Conservation (phyloP, 2,329 filamentous ascomycete species). For the Fonsecaea pedrosoi region DNA sequence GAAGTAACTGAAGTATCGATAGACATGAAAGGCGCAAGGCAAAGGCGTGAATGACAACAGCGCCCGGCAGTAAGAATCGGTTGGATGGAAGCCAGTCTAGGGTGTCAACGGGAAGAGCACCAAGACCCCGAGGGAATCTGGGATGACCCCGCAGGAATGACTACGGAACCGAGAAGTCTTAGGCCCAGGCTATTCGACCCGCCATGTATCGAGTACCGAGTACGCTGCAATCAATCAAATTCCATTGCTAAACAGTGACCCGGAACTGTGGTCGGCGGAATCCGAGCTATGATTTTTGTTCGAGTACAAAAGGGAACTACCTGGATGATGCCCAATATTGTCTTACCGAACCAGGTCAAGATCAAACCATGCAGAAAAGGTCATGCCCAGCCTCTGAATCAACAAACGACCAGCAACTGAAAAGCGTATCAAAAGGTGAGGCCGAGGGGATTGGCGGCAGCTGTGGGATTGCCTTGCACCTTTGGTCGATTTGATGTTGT, state of each 20-base stretch:
- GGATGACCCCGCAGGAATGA: background rate
- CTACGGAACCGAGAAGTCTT: background rate
- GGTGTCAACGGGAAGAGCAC: background rate
- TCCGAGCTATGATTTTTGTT: slow-evolving; percentile 1
- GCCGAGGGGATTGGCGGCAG: slow-evolving; percentile 36
- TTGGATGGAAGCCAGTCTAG: slow-evolving; percentile 5
- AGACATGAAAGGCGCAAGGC: background rate
- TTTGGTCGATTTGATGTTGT: slow-evolving; percentile 23
- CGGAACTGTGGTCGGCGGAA: background rate
- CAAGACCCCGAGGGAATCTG: background rate
- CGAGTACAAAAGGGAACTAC: slow-evolving; percentile 2
- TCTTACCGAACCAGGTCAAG: slow-evolving; percentile 4
- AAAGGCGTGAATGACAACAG: background rate
- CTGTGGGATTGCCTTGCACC: slow-evolving; percentile 18
- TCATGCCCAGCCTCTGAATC: background rate
- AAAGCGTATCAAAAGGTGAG: slow-evolving; percentile 21
- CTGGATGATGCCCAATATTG: background rate
- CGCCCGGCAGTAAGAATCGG: slow-evolving; percentile 15
- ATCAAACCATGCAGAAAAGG: background rate
- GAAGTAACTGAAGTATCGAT: background rate
- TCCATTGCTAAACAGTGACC: background rate
- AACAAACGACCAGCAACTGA: background rate
- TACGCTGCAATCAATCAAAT: slow-evolving; percentile 20
- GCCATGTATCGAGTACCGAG: background rate
- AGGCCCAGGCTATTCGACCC: too few relatives aligned